Percentiles rank a stretch among this genome's conserved stretches.
These are phyloP conservation scores for Graphilbum fragrans DNA, from an alignment of 2,329 filamentous ascomycete species.

Conservation along the genomic window DNA sequence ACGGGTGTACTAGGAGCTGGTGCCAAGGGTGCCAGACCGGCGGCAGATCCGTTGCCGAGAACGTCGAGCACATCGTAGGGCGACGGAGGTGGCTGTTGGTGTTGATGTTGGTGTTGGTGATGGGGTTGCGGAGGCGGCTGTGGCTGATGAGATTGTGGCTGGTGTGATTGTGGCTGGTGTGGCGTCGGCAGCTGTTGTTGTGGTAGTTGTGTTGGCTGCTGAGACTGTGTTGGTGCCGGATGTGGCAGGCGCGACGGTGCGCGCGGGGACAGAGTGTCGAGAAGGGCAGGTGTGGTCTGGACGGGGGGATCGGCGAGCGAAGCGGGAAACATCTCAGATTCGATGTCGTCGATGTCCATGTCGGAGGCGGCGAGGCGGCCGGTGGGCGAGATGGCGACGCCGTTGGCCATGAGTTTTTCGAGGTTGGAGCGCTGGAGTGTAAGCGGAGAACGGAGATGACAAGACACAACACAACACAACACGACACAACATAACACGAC, in stretches of 20 bases:
- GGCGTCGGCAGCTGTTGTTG: too few relatives aligned
- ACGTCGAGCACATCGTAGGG: neutral
- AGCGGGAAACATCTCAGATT: constrained; percentile 2
- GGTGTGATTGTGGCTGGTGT: too few relatives aligned
- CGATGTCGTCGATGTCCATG: constrained; percentile 11
- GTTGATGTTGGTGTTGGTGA: too few relatives aligned
- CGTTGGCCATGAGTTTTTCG: constrained; percentile 36
- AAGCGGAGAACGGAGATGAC: too few relatives aligned
- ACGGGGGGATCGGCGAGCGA: neutral
- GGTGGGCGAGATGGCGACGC: constrained; percentile 17
- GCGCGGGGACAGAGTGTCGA: too few relatives aligned
- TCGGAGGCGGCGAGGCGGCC: constrained; percentile 1
- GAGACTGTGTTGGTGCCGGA: too few relatives aligned
- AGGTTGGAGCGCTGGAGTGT: constrained; percentile 26
- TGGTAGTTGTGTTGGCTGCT: too few relatives aligned
- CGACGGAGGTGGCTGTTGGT: too few relatives aligned
- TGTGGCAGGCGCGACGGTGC: too few relatives aligned
- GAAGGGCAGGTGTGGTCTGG: constrained; percentile 11
- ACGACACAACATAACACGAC: neutral
- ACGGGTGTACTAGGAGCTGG: neutral
- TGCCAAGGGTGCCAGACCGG: neutral
- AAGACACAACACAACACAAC: too few relatives aligned
- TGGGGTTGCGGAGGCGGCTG: too few relatives aligned
- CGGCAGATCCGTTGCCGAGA: neutral
- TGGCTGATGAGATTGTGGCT: too few relatives aligned